These are phyloP conservation scores for Mycena venus DNA, from an alignment of 768 basidiomycete genomes.

Conservation along the genomic window DNA sequence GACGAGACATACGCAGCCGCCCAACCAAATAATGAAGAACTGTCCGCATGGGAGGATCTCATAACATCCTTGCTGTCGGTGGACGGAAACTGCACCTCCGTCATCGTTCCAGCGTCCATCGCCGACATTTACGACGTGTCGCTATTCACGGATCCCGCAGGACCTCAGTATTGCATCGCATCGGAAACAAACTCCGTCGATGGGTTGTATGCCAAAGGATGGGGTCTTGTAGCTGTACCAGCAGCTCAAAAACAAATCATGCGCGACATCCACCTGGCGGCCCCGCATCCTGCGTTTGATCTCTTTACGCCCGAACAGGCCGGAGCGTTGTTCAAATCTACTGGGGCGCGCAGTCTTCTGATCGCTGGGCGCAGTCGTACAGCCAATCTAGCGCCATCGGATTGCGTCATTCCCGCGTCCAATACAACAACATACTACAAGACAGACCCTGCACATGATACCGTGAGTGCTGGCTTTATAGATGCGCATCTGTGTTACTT, in stretches of 20 bases:
- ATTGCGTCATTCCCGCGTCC: slow-evolving; percentile 46
- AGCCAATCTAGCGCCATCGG: slow-evolving; percentile 48
- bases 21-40: slow-evolving; percentile 46
- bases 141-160: slow-evolving; percentile 40
- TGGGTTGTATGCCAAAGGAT: slow-evolving; percentile 46
- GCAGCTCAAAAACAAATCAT: slow-evolving; percentile 36
- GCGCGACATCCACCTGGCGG: slow-evolving; percentile 56
- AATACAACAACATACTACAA: slow-evolving; percentile 48
- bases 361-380: slow-evolving; percentile 55
- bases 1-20: slow-evolving; percentile 44
- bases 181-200: slow-evolving; percentile 39
- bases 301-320: slow-evolving; percentile 55
- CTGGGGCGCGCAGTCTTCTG: slow-evolving; percentile 56
- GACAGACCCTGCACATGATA: slow-evolving; percentile 64
- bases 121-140: slow-evolving; percentile 42
- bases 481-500: neutral
- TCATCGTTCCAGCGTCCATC: slow-evolving; percentile 44
- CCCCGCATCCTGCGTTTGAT: slow-evolving; percentile 61
- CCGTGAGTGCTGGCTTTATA: slow-evolving; percentile 39
- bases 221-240: slow-evolving; percentile 53
- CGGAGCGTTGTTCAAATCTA: slow-evolving; percentile 52
- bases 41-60: slow-evolving; percentile 44
- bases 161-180: slow-evolving; percentile 48
- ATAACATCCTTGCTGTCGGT: slow-evolving; percentile 44
- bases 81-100: slow-evolving; percentile 47